phyloP scores from a whole-genome alignment of 495 filamentous ascomycete species.

The Penicillium soppii region DNA sequence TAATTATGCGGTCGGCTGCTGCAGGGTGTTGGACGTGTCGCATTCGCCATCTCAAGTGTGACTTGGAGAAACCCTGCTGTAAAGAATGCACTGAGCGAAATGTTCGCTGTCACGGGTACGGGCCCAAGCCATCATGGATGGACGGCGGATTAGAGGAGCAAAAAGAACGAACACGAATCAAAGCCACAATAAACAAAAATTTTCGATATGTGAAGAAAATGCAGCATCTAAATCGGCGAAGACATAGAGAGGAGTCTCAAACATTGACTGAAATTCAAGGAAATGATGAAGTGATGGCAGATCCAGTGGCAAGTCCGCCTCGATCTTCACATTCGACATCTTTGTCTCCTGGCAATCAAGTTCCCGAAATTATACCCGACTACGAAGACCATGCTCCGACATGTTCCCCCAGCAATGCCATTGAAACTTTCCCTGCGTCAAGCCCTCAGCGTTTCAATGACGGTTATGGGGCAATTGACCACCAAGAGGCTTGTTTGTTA shows the following conservation, averaged over 20 bases:
- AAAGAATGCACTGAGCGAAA: constrained; percentile 10
- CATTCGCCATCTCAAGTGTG: constrained; percentile 12
- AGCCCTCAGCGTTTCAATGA: not conserved
- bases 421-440: not conserved
- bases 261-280: not conserved
- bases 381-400: not conserved
- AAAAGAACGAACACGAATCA: not conserved
- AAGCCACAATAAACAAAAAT: constrained; percentile 5
- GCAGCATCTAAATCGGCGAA: constrained; percentile 3
- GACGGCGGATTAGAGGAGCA: constrained; percentile 4
- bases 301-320: not conserved
- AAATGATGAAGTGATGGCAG: not conserved
- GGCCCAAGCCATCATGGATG: constrained; percentile 18
- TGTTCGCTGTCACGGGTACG: constrained; percentile 15
- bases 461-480: not conserved
- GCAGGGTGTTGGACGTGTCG: constrained; percentile 16
- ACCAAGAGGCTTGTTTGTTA: constrained; percentile 12
- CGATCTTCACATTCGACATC: not conserved
- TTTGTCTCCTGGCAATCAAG: not conserved
- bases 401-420: not conserved
- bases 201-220: constrained; percentile 5
- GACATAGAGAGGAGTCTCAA: not conserved
- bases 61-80: constrained; percentile 8
- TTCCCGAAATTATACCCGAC: not conserved
- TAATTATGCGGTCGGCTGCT: not conserved